phyloP scores from a whole-genome alignment of 805 yeast species.

The Kazachstania africana region DNA sequence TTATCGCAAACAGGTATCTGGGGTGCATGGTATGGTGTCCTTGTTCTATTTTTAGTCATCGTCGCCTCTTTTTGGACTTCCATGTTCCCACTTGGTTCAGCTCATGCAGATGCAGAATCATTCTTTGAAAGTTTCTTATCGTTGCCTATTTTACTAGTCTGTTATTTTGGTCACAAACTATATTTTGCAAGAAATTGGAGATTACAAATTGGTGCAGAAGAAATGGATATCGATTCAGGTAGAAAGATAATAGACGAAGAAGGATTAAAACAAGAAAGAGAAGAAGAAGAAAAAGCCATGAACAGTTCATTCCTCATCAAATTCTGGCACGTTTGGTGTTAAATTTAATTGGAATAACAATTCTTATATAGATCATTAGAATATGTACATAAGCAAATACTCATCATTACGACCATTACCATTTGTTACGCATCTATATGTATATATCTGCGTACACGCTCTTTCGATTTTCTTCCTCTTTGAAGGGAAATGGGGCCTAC shows the following conservation, averaged over 20 bases:
- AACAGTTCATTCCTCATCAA: conserved; percentile 35
- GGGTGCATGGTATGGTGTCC: conserved; percentile 51
- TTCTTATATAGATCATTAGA: no score
- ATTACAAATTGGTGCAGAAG: conserved; percentile 30
- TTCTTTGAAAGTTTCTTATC: conserved; percentile 62
- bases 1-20: conserved; percentile 48
- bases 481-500: no score
- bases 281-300: conserved; percentile 31
- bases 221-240: conserved; percentile 50
- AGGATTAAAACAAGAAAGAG: conserved; percentile 35
- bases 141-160: conserved; percentile 48
- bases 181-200: conserved; percentile 29
- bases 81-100: conserved; percentile 51
- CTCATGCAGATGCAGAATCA: conserved; percentile 35
- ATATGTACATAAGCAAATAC: no score
- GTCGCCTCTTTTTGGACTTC: conserved; percentile 73
- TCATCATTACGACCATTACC: no score
- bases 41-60: conserved; percentile 43
- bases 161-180: conserved; percentile 49
- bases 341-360: no score
- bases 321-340: conserved; percentile 35
- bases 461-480: no score
- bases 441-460: no score
- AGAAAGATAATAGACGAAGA: conserved; percentile 44
- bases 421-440: no score